Evolutionary conservation across 2,329 filamentous ascomycete species (phyloP), one percentile per base, ranked within the genome.

Genomic region (Bipolaris zeicola): DNA sequence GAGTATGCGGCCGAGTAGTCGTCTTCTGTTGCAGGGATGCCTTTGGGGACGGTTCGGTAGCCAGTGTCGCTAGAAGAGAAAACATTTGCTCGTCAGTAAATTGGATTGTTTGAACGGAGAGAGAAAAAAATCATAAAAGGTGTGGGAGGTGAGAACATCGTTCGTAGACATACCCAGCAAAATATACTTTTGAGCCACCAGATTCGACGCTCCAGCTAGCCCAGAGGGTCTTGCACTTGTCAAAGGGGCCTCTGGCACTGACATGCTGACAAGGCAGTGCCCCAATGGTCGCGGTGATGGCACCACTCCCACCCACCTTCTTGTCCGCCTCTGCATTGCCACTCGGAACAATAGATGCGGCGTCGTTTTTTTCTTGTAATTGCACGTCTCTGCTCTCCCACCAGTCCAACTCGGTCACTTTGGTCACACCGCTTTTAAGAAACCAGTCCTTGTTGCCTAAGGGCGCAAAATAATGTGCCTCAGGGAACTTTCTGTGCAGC

Each of bases 361-460:
- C 16, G 28, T 52, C n/a, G 47, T 45, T 13, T 38, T 45, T 28
- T n/a, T 22, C 34, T n/a, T 63, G 53, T 24, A 96, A 77, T 0
- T 80, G 86, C n/a, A 96, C 76, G 45, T 94, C 87, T 5, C 87
- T 83, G 61, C 91, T 88, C 65, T 96, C 88, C 94, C 94, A 97
- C 94, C 94, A 97, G 77, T 98, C 94, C 68, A 97, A 76, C 78
- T 97, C 93, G 0, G 91, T 96, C 41, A 94, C 88, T 57, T 92
- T 90, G 0, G 1, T 83, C 10, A 96, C 85, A 1, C 91, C 91
- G 24, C 81, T 82, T 3, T 81, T 78, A 44, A 81, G 80, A 75
- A 98, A 96, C 93, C 93, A 97, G 45, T 84, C 80, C 75, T 90
- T 90, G 55, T 96, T 86, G 2, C 92, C 92, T 3, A 96, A 77